These are phyloP conservation scores for Climacium dendroides DNA, from an alignment of 225 moss, liverwort and hornwort species.

Conservation along the genomic window DNA sequence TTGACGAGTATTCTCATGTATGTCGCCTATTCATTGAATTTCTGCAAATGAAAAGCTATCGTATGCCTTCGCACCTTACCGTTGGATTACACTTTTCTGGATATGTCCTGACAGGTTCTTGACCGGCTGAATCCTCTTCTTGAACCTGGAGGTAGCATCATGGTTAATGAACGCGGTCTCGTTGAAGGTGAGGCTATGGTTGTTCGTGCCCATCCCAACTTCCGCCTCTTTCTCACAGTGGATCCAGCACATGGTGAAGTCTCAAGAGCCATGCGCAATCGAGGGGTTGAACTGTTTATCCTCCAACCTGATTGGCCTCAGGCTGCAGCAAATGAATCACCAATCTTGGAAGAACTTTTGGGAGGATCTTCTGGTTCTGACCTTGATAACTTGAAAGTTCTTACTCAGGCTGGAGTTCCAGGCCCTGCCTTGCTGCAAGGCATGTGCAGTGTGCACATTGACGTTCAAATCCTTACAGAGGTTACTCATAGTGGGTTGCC, in stretches of 20 bases:
- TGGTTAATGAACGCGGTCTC: slow-evolving; percentile 92
- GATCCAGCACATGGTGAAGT: slow-evolving; percentile 91
- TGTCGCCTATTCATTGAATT: background rate
- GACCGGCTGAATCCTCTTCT: slow-evolving; percentile 91
- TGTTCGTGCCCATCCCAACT: slow-evolving; percentile 82
- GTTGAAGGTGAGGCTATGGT: slow-evolving; percentile 84
- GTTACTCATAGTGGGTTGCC: slow-evolving; percentile 36
- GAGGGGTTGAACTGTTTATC: slow-evolving; percentile 88
- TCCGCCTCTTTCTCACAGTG: slow-evolving; percentile 87
- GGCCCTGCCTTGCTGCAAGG: slow-evolving; percentile 52
- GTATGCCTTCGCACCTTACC: background rate
- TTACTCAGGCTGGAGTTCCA: slow-evolving; percentile 69
- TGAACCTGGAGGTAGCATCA: slow-evolving; percentile 88
- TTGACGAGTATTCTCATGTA: background rate
- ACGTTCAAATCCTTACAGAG: slow-evolving; percentile 43
- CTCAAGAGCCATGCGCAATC: slow-evolving; percentile 96
- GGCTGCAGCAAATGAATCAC: background rate
- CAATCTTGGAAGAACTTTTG: slow-evolving; percentile 32
- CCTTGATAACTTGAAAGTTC: slow-evolving; percentile 50
- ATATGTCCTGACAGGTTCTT: slow-evolving; percentile 57
- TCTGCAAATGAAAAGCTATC: background rate
- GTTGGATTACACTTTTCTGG: background rate
- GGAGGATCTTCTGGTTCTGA: slow-evolving; percentile 19
- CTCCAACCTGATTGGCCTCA: slow-evolving; percentile 55
- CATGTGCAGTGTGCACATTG: slow-evolving; percentile 62